Evolutionary conservation across 305 asterid genomes (phyloP).

Genomic region (Withania somnifera): DNA sequence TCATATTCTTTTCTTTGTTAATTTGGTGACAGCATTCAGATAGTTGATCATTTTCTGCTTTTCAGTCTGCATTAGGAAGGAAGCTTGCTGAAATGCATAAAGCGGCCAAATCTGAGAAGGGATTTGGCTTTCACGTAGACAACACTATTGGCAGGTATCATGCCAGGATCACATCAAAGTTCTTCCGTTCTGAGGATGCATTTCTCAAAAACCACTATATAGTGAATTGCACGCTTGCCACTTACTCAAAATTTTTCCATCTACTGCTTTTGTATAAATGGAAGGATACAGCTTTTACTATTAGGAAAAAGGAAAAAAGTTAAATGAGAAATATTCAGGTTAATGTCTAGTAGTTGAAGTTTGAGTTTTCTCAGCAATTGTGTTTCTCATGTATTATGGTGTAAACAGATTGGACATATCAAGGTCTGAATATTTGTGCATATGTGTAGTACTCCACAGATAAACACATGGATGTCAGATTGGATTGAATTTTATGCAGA

Average conservation of each 20-base stretch:
- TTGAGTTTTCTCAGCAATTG: not conserved
- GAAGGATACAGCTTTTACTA: not conserved
- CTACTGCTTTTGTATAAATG: not conserved
- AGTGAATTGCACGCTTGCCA: not conserved
- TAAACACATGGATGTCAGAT: slow-evolving; percentile 78
- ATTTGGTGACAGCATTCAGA: not conserved
- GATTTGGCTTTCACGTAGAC: slow-evolving; percentile 81
- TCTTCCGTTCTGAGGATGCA: not conserved
- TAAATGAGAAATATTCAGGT: not conserved
- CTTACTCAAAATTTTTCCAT: not conserved
- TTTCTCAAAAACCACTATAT: not conserved
- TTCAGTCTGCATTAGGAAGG: slow-evolving; percentile 86
- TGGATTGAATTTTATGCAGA: slow-evolving; percentile 85
- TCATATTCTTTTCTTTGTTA: not conserved
- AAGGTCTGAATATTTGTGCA: not conserved
- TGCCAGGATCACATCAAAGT: not conserved
- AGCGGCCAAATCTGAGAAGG: slow-evolving; percentile 64
- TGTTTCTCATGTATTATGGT: not conserved
- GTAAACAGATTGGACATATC: not conserved
- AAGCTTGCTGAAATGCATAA: slow-evolving; percentile 98
- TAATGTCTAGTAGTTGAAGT: not conserved
- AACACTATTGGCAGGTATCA: slow-evolving; percentile 91
- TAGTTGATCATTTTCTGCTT: slow-evolving; percentile 21
- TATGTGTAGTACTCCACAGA: slow-evolving; percentile 87
- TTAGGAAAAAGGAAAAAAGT: not conserved